phyloP scores from a whole-genome alignment of 306 rosid genomes.

The Dryas alaskensis region DNA sequence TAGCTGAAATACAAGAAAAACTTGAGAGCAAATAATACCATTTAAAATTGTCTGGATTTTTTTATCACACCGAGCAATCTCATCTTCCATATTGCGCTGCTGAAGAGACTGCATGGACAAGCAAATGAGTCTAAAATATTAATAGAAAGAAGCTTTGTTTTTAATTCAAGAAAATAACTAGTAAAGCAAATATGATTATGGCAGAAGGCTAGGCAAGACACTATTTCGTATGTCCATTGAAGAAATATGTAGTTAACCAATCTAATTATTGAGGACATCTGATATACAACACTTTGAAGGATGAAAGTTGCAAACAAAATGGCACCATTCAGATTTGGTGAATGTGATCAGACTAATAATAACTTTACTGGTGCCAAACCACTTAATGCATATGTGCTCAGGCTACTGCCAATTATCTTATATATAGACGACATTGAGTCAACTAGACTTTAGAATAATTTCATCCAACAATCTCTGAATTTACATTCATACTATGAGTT shows the following conservation, averaged over 20 bases:
- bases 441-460: not conserved
- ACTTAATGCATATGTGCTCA: not conserved
- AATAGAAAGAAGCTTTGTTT: not conserved
- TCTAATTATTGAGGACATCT: not conserved
- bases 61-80: conserved; percentile 60
- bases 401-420: not conserved
- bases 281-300: not conserved
- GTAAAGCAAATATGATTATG: conserved; percentile 5
- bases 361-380: not conserved
- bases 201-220: not conserved
- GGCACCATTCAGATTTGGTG: not conserved
- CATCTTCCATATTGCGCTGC: conserved; percentile 60
- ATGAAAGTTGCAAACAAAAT: not conserved
- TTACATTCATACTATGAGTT: not conserved
- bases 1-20: conserved; percentile 2
- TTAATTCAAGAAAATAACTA: not conserved
- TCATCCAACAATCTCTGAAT: not conserved
- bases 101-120: conserved; percentile 59
- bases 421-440: not conserved
- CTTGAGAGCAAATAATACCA: conserved; percentile 38
- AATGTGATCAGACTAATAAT: not conserved
- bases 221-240: not conserved
- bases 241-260: not conserved
- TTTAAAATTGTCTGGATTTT: conserved; percentile 49
- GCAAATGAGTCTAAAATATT: not conserved